Evolutionary conservation across 257 asterid genomes (phyloP), one percentile per base, ranked within the genome.

Genomic region (Galeopsis tetrahit): DNA sequence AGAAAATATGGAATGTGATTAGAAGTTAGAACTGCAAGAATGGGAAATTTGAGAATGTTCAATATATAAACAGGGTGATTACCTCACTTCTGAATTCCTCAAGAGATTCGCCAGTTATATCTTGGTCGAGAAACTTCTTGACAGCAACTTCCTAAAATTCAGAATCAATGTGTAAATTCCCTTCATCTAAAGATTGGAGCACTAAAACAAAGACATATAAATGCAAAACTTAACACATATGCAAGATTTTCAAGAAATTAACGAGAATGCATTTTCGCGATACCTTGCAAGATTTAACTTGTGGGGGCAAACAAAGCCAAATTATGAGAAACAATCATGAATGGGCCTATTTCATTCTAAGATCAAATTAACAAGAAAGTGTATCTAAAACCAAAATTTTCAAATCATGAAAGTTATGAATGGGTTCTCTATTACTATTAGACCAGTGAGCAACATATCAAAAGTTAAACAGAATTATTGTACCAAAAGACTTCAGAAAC

Each of bases 51-150:
- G 46, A 58, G 14, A 67, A 60, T 51, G 66, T 52, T 43, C 33
- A 8, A 42, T 40, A 44, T 63, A 5, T 59, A 62, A 38, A 70
- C 13, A 63, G 60, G 71, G 43, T 44, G 79, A 66, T 56, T 89
- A 93, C 98, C 98, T 94, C 98, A 77, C 97, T 89, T 83, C 70
- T 94, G 78, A 94, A 91, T 86, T 91, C 98, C 81, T 94, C 97
- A 33, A 94, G 97, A 76, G 96, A 88, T 85, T 94, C 97, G 35
- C 96, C 96, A 40, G 88, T 79, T 73, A 94, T 67, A 75, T 81
- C 96, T 85, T 94, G 98, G 85, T 91, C 95, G 44, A 94, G 88
- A 78, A 94, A 94, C 80, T 86, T 89, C 87, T 94, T 94, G 68
- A 94, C 96, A 79, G 98, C 97, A 83, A 94, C 97, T 85, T 86